These are phyloP conservation scores for Podila verticillata DNA, from an alignment of 192 early-diverging fungal species.

Conservation along the genomic window DNA sequence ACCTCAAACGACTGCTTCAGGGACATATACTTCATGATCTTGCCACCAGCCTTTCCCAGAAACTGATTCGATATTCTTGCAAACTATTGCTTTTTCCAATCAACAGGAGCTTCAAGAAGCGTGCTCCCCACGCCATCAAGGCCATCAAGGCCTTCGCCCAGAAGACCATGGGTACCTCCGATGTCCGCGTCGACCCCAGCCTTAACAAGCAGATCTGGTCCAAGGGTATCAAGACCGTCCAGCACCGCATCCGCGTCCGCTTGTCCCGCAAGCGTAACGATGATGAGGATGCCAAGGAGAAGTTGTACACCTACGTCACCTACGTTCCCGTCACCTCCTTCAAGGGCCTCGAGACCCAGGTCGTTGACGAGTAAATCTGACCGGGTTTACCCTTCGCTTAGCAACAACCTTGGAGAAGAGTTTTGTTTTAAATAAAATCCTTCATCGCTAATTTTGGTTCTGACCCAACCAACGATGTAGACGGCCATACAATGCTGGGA, in stretches of 20 bases:
- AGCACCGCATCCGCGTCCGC: slow-evolving; percentile 96
- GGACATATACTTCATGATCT: neutral
- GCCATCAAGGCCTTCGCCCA: slow-evolving; percentile 90
- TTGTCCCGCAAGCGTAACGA: slow-evolving; percentile 97
- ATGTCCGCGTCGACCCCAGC: slow-evolving; percentile 95
- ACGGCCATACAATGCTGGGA: slow-evolving; percentile 8
- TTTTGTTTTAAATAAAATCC: slow-evolving; percentile 14
- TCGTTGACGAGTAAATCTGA: slow-evolving; percentile 65
- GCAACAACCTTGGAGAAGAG: neutral
- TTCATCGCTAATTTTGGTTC: slow-evolving; percentile 19
- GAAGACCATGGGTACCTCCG: slow-evolving; percentile 94
- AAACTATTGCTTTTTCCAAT: neutral
- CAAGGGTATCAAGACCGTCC: slow-evolving; percentile 92
- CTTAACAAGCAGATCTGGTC: slow-evolving; percentile 98
- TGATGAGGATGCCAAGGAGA: slow-evolving; percentile 94
- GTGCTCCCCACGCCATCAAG: slow-evolving; percentile 96
- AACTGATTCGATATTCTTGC: neutral
- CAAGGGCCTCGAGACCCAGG: slow-evolving; percentile 87
- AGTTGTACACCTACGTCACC: slow-evolving; percentile 96
- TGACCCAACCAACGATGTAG: slow-evolving; percentile 16
- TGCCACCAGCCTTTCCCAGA: neutral
- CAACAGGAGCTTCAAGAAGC: slow-evolving; percentile 93
- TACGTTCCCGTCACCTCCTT: slow-evolving; percentile 87
- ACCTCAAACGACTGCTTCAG: neutral
- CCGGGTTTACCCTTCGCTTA: neutral